Base-by-base conservation (phyloP, 148 eudicot genomes). In the Agrostemma githago region DNA sequence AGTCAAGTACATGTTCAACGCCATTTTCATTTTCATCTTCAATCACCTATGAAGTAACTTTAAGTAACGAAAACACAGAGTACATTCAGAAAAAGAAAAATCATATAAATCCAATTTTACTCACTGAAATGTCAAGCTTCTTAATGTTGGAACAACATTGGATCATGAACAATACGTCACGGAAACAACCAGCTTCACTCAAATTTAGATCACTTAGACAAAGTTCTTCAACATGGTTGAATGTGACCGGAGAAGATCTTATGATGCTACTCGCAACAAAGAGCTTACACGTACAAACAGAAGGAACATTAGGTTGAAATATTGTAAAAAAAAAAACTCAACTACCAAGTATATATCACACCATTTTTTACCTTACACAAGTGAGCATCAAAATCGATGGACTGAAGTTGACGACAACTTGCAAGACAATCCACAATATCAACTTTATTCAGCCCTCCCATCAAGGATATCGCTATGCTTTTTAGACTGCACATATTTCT, bases 341-440 rank as follows among this genome's bases (percentile, higher is more conserved):
- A 44, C 5, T n/a, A 6, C n/a, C 4, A 26, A 26, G 34, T 26
- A n/a, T n/a, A n/a, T n/a, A 26, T 26, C 34, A 26, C 34, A 26
- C 34, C 34, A 26, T 26, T 26, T 26, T 26, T 26, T 26, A 26
- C 34, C 34, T 26, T 26, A 26, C 34, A 26, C 34, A 26, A 26
- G 34, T 26, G 34, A 26, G 34, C 34, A 26, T 1, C 34, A 39
- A 71, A 39, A 0, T 37, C 4, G 7, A 54, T 15, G 7, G 19
- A 34, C 21, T 37, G 62, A 51, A 71, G 44, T 54, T 71, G 41
- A 54, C 43, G 37, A 6, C 21, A 71, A 71, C 44, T 71, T 34
- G 62, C 62, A 71, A 71, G 73, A 34, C 5, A 7, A 34, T 26
- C 3, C 5, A 37, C 20, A 71, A 17, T 44, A 51, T 71, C 19